phyloP scores from a whole-genome alignment of 2,329 filamentous ascomycete species.

The Xylogone sp. region DNA sequence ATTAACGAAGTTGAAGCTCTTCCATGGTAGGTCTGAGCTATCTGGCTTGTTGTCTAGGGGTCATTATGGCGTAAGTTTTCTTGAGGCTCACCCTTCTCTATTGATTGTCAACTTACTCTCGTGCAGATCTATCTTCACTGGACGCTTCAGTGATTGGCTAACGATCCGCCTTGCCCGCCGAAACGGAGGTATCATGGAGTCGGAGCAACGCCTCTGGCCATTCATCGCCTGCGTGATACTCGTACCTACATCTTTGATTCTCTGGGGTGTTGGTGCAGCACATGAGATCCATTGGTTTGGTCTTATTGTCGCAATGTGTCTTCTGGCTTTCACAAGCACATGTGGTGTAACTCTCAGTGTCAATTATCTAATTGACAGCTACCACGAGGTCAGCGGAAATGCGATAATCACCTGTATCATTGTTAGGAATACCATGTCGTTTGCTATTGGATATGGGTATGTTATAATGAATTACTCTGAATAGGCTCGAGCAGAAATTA shows the following conservation, averaged over 20 bases:
- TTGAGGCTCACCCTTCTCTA: too few species aligned
- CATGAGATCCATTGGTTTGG: slow-evolving; percentile 38
- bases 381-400: slow-evolving; percentile 40
- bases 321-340: slow-evolving; percentile 36
- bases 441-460: slow-evolving; percentile 43
- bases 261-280: slow-evolving; percentile 47
- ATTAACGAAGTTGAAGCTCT: slow-evolving; percentile 1
- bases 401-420: slow-evolving; percentile 44
- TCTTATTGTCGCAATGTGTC: slow-evolving; percentile 39
- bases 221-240: slow-evolving; percentile 31
- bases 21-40: slow-evolving; percentile 25
- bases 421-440: slow-evolving; percentile 41
- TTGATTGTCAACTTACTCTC: neutral
- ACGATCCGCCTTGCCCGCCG: slow-evolving; percentile 31
- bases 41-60: slow-evolving; percentile 18
- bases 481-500: neutral
- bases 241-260: slow-evolving; percentile 36
- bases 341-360: slow-evolving; percentile 38
- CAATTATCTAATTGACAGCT: slow-evolving; percentile 42
- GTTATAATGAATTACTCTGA: neutral
- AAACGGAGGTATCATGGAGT: slow-evolving; percentile 30
- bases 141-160: slow-evolving; percentile 20
- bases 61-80: slow-evolving; percentile 8
- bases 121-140: slow-evolving; percentile 10
- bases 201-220: slow-evolving; percentile 21